These are phyloP conservation scores for Diaporthe ampelina DNA, from an alignment of 2,329 filamentous ascomycete genomes.

Conservation along the genomic window DNA sequence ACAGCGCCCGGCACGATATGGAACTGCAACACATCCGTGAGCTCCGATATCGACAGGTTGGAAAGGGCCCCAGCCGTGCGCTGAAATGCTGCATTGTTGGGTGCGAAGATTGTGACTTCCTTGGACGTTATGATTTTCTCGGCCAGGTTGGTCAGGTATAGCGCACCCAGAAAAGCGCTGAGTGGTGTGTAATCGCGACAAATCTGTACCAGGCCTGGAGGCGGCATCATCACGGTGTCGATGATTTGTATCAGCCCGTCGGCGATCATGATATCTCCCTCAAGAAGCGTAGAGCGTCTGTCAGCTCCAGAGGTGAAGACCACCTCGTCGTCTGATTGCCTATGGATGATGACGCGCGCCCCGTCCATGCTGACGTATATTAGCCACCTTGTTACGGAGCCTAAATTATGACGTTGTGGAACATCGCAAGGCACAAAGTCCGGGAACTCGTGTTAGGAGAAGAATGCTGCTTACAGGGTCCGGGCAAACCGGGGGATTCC, in stretches of 20 bases:
- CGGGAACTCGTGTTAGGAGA: too few relatives aligned
- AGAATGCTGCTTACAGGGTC: constrained; percentile 50
- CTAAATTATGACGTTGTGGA: too few relatives aligned
- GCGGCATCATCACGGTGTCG: constrained; percentile 65
- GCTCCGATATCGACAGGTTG: constrained; percentile 55
- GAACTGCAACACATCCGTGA: constrained; percentile 65
- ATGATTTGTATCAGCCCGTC: constrained; percentile 67
- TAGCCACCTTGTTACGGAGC: too few relatives aligned
- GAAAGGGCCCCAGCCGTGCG: constrained; percentile 59
- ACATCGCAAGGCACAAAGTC: too few relatives aligned
- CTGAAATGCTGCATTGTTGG: constrained; percentile 65
- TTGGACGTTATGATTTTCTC: constrained; percentile 57
- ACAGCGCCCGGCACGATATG: constrained; percentile 68
- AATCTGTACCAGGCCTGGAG: constrained; percentile 54
- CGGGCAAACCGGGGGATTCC: constrained; percentile 57
- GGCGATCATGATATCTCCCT: constrained; percentile 61
- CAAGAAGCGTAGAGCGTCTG: constrained; percentile 57
- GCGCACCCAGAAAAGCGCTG: constrained; percentile 57
- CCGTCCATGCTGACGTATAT: constrained; percentile 49
- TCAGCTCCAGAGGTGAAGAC: constrained; percentile 58
- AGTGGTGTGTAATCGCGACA: constrained; percentile 53
- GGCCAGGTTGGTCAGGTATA: constrained; percentile 54
- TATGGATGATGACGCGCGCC: constrained; percentile 60
- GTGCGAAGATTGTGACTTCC: constrained; percentile 69
- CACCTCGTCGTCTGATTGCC: constrained; percentile 57